phyloP scores from a whole-genome alignment of 495 filamentous ascomycete genomes.

The Neurospora pannonica region DNA sequence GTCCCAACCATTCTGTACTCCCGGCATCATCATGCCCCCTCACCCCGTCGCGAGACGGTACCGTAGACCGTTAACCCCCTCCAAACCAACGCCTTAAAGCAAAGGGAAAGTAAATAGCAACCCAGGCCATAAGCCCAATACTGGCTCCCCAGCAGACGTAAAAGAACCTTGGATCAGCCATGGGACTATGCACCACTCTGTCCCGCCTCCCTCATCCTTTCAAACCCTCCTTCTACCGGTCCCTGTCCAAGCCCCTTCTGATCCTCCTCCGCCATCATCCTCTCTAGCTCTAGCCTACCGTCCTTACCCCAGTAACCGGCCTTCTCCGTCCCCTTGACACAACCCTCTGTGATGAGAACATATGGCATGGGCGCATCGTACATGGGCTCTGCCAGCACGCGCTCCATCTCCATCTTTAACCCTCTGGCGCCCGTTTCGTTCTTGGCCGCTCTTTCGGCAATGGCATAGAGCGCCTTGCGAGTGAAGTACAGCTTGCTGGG shows the following conservation, averaged over 20 bases:
- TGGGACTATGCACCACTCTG: constrained; percentile 31
- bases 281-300: constrained; percentile 43
- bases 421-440: constrained; percentile 87
- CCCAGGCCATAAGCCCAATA: neutral
- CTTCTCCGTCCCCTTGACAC: constrained; percentile 53
- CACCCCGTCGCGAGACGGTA: neutral
- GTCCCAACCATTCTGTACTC: neutral
- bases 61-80: neutral
- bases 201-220: constrained; percentile 32
- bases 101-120: neutral
- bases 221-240: constrained; percentile 18
- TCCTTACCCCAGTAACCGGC: constrained; percentile 43
- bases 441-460: constrained; percentile 60
- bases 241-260: constrained; percentile 14
- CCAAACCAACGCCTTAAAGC: neutral
- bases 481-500: constrained; percentile 81
- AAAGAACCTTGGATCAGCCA: neutral
- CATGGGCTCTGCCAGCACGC: constrained; percentile 78
- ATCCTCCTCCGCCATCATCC: constrained; percentile 45
- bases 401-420: constrained; percentile 81
- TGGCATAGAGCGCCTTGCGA: constrained; percentile 61
- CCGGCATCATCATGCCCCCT: neutral
- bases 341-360: constrained; percentile 68
- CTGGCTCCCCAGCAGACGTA: neutral
- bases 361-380: constrained; percentile 66